Evolutionary conservation across 2,329 filamentous ascomycete species (phyloP).

Genomic region (Sporothrix pallida): DNA sequence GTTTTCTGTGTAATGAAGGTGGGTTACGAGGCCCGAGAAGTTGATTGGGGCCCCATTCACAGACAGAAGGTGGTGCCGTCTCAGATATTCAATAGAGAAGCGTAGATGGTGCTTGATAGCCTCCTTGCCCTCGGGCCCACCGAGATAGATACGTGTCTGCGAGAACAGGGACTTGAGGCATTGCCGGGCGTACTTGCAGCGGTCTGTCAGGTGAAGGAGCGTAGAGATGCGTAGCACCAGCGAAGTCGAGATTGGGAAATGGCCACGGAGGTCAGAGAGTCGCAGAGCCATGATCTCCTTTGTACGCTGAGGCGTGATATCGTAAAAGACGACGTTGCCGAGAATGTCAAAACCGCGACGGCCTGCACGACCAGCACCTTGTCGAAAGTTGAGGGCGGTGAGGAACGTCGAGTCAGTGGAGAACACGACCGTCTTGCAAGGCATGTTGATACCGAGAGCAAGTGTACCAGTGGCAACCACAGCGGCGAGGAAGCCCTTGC

Average conservation of each 20-base stretch:
- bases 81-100: slow-evolving; percentile 81
- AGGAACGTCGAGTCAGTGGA: slow-evolving; percentile 74
- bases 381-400: slow-evolving; percentile 76
- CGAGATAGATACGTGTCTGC: slow-evolving; percentile 72
- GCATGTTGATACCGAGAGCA: slow-evolving; percentile 81
- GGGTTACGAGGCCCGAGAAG: slow-evolving; percentile 71
- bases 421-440: slow-evolving; percentile 82
- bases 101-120: slow-evolving; percentile 76
- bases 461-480: slow-evolving; percentile 79
- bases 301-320: slow-evolving; percentile 64
- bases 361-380: slow-evolving; percentile 77
- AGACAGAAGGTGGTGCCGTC: slow-evolving; percentile 70
- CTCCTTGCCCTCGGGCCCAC: slow-evolving; percentile 69
- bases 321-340: slow-evolving; percentile 80
- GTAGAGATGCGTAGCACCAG: slow-evolving; percentile 72
- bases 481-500: slow-evolving; percentile 71
- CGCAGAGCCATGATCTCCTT: slow-evolving; percentile 73
- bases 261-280: slow-evolving; percentile 74
- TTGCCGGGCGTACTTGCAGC: slow-evolving; percentile 65
- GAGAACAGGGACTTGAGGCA: slow-evolving; percentile 71
- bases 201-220: slow-evolving; percentile 68
- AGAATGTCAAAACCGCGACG: slow-evolving; percentile 80
- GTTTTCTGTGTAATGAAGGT: slow-evolving; percentile 79
- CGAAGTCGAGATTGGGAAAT: slow-evolving; percentile 78
- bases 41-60: slow-evolving; percentile 68